Conservation (phyloP, 306 rosid species). For the Prosopis cineraria region DNA sequence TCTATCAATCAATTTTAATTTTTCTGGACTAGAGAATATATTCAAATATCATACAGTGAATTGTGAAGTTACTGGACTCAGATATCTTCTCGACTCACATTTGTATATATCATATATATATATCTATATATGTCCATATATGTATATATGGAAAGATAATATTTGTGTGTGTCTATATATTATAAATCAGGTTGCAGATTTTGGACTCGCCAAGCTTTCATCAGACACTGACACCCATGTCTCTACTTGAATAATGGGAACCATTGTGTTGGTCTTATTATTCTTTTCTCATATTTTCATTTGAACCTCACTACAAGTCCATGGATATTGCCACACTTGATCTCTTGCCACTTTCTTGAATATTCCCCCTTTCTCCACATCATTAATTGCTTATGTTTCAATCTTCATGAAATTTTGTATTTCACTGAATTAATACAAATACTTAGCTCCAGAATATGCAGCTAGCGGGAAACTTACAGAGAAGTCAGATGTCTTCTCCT, state of each 20-base stretch:
- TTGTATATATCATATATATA: no score
- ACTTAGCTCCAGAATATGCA: constrained; percentile 75
- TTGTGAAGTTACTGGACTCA: no score
- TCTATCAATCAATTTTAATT: no score
- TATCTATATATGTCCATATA: no score
- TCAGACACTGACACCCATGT: constrained; percentile 60
- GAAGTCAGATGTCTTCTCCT: constrained; percentile 65
- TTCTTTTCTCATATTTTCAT: no score
- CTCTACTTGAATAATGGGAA: constrained; percentile 64
- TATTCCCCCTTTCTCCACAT: no score
- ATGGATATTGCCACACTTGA: neutral
- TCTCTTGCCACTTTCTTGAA: no score
- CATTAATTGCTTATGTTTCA: neutral
- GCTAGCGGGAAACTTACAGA: constrained; percentile 66
- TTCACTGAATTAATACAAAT: constrained; percentile 44
- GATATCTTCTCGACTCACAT: no score
- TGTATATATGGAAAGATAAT: no score
- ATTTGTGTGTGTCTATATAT: no score
- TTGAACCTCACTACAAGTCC: neutral
- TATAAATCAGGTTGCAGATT: constrained; percentile 57
- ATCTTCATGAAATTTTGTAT: constrained; percentile 17
- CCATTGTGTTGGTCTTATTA: constrained; percentile 60
- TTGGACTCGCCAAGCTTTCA: constrained; percentile 64
- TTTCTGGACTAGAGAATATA: no score
- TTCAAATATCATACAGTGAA: no score